These are phyloP conservation scores for Penicillium sp. DNA, from an alignment of 2,329 filamentous ascomycete species.

Conservation along the genomic window DNA sequence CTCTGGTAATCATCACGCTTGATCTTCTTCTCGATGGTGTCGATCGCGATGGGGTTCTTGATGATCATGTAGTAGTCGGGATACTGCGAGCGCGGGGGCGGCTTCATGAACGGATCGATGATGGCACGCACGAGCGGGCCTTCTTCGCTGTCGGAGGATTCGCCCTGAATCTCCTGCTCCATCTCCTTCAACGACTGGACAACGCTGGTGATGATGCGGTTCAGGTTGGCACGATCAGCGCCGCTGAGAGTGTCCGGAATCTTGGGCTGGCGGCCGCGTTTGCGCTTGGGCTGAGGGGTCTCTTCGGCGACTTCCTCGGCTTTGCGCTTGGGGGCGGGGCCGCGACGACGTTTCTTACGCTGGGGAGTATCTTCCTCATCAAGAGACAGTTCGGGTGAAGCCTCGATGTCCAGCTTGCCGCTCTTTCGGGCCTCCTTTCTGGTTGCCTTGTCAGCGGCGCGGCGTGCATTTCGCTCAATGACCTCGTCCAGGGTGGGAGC, in stretches of 20 bases:
- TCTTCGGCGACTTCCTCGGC: constrained; percentile 73
- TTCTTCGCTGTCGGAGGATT: constrained; percentile 54
- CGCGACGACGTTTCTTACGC: constrained; percentile 77
- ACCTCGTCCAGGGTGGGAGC: constrained; percentile 74
- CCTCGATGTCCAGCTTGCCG: constrained; percentile 46
- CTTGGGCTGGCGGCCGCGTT: constrained; percentile 71
- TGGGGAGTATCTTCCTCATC: constrained; percentile 81
- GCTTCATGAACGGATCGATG: constrained; percentile 89
- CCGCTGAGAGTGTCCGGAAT: constrained; percentile 63
- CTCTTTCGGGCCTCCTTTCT: constrained; percentile 60
- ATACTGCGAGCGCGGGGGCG: constrained; percentile 85
- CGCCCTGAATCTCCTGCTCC: constrained; percentile 66
- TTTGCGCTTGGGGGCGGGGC: constrained; percentile 80
- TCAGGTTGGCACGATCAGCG: constrained; percentile 72
- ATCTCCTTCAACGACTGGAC: constrained; percentile 80
- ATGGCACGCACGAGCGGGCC: constrained; percentile 68
- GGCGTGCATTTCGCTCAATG: constrained; percentile 78
- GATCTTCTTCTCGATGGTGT: constrained; percentile 89
- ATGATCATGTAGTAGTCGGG: constrained; percentile 96
- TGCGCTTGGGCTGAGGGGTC: constrained; percentile 73
- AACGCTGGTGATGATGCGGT: constrained; percentile 72
- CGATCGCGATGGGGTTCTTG: constrained; percentile 89
- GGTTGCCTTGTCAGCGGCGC: constrained; percentile 66
- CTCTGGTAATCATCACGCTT: constrained; percentile 91
- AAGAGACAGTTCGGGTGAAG: constrained; percentile 74